phyloP scores from a whole-genome alignment of 202 grass and related monocot species.

The Carex sylvatica region DNA sequence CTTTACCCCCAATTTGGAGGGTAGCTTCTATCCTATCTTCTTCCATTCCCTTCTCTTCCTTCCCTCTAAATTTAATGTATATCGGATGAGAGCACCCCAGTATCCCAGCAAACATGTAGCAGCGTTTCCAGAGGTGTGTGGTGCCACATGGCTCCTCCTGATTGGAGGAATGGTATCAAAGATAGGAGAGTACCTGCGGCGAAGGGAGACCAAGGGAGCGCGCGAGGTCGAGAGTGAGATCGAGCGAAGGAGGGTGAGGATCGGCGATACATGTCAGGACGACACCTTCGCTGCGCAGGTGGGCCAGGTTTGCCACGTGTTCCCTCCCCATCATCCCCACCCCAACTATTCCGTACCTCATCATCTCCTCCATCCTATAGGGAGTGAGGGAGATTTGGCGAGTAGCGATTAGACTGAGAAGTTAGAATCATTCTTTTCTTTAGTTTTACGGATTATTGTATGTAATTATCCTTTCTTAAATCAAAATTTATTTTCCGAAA shows the following conservation, averaged over 20 bases:
- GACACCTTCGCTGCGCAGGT: slow-evolving; percentile 39
- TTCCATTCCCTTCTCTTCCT: too few species aligned
- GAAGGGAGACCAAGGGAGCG: slow-evolving; percentile 44
- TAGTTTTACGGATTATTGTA: neutral
- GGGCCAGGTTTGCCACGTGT: slow-evolving; percentile 83
- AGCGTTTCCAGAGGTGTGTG: neutral
- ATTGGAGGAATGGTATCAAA: neutral
- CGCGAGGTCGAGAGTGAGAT: slow-evolving; percentile 53
- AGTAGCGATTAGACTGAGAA: neutral
- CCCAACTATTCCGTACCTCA: slow-evolving; percentile 83
- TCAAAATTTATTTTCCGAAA: too few species aligned
- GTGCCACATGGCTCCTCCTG: neutral
- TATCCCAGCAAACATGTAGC: neutral
- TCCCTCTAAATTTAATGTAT: too few species aligned
- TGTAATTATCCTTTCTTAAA: neutral
- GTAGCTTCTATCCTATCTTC: too few species aligned
- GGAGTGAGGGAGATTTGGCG: too few species aligned
- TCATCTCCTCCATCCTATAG: slow-evolving; percentile 20
- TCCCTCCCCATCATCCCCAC: slow-evolving; percentile 98
- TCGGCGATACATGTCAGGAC: slow-evolving; percentile 71
- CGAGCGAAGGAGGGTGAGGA: slow-evolving; percentile 61
- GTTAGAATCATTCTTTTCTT: neutral
- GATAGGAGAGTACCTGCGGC: slow-evolving; percentile 34
- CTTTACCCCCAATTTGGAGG: too few species aligned
- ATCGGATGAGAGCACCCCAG: neutral